Conservation (phyloP, 805 yeast species). For the Ogataea salicorniae region DNA sequence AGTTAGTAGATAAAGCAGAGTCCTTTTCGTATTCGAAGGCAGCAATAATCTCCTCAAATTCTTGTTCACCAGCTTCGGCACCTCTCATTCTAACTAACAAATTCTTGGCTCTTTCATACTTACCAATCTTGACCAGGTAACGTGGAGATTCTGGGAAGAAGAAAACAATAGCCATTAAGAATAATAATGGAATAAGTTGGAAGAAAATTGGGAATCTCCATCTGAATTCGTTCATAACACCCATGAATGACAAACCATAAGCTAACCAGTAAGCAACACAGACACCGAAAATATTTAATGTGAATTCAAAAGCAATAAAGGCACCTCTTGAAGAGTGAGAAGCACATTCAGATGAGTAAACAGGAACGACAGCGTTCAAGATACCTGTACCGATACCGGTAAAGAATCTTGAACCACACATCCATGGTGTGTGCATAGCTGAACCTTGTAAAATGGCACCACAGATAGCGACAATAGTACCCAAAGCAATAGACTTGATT, state of each 20-base stretch:
- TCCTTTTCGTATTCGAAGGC: slow-evolving; percentile 25
- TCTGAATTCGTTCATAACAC: slow-evolving; percentile 15
- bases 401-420: slow-evolving; percentile 32
- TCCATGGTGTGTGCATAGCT: slow-evolving; percentile 16
- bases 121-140: slow-evolving; percentile 37
- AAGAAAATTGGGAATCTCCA: slow-evolving; percentile 35
- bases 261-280: slow-evolving; percentile 34
- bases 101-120: slow-evolving; percentile 37
- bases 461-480: slow-evolving; percentile 22
- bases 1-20: slow-evolving; percentile 24
- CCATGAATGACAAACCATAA: slow-evolving; percentile 32
- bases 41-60: slow-evolving; percentile 19
- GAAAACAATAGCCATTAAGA: slow-evolving; percentile 17
- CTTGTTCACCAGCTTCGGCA: slow-evolving; percentile 22
- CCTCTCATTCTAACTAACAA: slow-evolving; percentile 38
- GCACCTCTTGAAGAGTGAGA: slow-evolving; percentile 32
- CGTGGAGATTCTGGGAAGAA: slow-evolving; percentile 41
- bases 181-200: slow-evolving; percentile 20
- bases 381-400: slow-evolving; percentile 34
- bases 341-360: slow-evolving; percentile 34
- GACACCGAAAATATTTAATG: slow-evolving; percentile 25
- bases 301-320: slow-evolving; percentile 31
- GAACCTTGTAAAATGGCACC: slow-evolving; percentile 31
- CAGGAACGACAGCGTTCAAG: slow-evolving; percentile 34
- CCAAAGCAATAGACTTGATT: slow-evolving; percentile 22